phyloP scores from a whole-genome alignment of 305 asterid genomes.

The Fraxinus dipetala region DNA sequence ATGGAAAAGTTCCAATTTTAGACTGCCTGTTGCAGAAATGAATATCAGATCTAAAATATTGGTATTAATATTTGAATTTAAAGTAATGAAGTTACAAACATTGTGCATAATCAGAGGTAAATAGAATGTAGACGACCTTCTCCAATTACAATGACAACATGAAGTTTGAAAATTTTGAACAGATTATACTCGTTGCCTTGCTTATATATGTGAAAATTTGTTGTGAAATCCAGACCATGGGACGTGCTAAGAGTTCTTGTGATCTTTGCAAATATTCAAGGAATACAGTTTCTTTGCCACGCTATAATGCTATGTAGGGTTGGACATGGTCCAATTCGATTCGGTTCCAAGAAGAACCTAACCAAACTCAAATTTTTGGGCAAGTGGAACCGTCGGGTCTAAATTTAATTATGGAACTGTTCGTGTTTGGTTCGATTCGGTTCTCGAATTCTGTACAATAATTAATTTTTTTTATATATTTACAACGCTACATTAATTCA shows the following conservation, averaged over 20 bases:
- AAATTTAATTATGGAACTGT: neutral
- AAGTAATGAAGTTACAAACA: neutral
- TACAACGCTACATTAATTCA: neutral
- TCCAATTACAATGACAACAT: neutral
- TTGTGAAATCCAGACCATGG: neutral
- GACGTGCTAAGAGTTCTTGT: neutral
- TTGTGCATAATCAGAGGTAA: neutral
- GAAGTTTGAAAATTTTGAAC: neutral
- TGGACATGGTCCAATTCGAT: neutral
- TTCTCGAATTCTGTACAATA: neutral
- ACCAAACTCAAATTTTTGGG: neutral
- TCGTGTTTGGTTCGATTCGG: neutral
- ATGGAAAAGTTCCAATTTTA: conserved; percentile 26
- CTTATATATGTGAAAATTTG: neutral
- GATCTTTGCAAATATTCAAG: neutral
- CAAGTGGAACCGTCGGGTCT: neutral
- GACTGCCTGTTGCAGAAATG: conserved; percentile 11
- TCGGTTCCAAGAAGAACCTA: neutral
- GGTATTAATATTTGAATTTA: conserved; percentile 8
- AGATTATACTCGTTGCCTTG: neutral
- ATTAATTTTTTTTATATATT: too few relatives aligned
- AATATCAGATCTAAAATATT: conserved; percentile 29
- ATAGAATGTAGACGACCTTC: neutral
- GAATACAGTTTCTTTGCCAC: neutral
- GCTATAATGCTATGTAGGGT: neutral